phyloP scores from a whole-genome alignment of 805 yeast species.

The Candida sakaeoensis region DNA sequence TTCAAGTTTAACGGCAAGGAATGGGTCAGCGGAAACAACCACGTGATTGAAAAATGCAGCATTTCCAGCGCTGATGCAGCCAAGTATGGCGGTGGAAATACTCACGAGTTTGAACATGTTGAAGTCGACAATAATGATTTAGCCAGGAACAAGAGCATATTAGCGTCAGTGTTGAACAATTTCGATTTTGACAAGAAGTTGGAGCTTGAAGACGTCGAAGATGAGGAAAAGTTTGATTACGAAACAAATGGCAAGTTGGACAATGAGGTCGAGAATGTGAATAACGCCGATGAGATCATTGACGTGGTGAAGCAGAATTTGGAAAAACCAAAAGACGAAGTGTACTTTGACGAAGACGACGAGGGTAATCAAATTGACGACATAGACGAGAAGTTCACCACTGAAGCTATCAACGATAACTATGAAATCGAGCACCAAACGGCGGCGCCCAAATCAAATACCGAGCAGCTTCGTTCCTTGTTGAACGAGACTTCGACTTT shows the following conservation, averaged over 20 bases:
- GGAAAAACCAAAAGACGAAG: constrained; percentile 25
- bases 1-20: constrained; percentile 57
- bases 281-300: constrained; percentile 16
- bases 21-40: constrained; percentile 81
- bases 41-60: constrained; percentile 58
- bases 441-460: constrained; percentile 22
- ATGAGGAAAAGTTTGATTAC: constrained; percentile 32
- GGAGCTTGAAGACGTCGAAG: constrained; percentile 28
- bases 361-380: constrained; percentile 41
- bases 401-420: constrained; percentile 24
- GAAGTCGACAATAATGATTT: constrained; percentile 17
- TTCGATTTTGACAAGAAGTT: constrained; percentile 36
- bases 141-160: constrained; percentile 23
- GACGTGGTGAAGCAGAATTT: constrained; percentile 20
- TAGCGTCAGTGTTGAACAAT: constrained; percentile 30
- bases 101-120: constrained; percentile 4
- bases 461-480: constrained; percentile 13
- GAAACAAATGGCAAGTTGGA: constrained; percentile 27
- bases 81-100: constrained; percentile 18
- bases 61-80: constrained; percentile 22
- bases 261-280: constrained; percentile 19
- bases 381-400: constrained; percentile 21
- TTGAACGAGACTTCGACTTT: constrained; percentile 38
- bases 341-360: constrained; percentile 36
- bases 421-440: constrained; percentile 24